Base-by-base conservation (phyloP, 2,329 filamentous ascomycete genomes). In the Teratosphaeria destructans region DNA sequence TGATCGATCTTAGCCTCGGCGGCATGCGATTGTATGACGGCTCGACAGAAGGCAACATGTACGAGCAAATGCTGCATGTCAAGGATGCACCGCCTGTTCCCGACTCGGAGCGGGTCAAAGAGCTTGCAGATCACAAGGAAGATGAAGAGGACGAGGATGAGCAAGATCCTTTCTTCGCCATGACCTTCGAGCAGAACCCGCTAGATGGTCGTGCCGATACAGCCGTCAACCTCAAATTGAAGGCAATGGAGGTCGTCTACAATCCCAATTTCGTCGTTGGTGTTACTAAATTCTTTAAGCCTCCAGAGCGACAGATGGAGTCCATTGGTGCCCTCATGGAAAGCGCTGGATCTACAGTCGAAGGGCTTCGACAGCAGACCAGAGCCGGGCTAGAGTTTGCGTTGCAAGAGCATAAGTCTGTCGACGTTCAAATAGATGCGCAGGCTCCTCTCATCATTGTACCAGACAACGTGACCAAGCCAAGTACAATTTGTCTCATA, bases 241-340 rank as follows among this genome's bases (percentile, higher is more conserved):
- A 95, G 73, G 94, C 92, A 53, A 86, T 99, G 65, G 95, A 99
- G 72, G 88, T 99, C 58, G 90, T 99, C 27, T 99, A 96, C 82
- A 99, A 99, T 67, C 94, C 95, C 0, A 89, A 87, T 64, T 95
- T 97, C 66, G 81, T 97, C 0, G 85, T 96, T 5, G 92, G 94
- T 55, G 85, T 97, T 47, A 90, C 87, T 57, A 90, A 91, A 66
- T 99, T 99, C 77, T 99, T 99, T 79, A 88, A 93, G 63, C 94
- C 94, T 0, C 95, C 94, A 0, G 92, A 96, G 72, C 83, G 92
- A 56, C 95, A 99, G 71, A 96, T 99, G 92, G 94, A 99, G 71
- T 99, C 94, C 10, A 96, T 99, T 66, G 88, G 86, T 12, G 95
- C 94, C 1, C 81, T 99, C 59, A 90, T 99, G 85, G 95, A 99